Evolutionary conservation across 192 early-diverging fungal genomes (phyloP).

Genomic region (Mortierella claussenii): DNA sequence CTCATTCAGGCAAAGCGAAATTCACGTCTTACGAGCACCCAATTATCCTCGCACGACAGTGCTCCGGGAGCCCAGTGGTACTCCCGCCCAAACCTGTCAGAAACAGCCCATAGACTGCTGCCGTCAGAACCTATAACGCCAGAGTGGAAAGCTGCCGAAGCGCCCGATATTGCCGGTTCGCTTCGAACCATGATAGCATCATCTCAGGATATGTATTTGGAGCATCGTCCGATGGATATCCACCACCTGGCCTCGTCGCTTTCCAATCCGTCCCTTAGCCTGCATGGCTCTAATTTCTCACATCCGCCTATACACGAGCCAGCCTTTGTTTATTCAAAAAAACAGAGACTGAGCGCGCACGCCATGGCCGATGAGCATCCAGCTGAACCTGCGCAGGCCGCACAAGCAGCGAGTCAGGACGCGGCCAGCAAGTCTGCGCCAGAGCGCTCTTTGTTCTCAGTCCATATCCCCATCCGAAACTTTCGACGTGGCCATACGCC

Average conservation of each 20-base stretch:
- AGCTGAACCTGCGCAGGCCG: not conserved
- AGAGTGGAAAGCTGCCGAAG: not conserved
- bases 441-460: not conserved
- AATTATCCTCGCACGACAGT: not conserved
- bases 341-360: not conserved
- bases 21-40: constrained; percentile 3
- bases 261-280: constrained; percentile 19
- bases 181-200: not conserved
- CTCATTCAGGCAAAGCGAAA: constrained; percentile 18
- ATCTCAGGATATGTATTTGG: not conserved
- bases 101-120: constrained; percentile 12
- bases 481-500: constrained; percentile 10
- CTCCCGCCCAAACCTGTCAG: too few species aligned
- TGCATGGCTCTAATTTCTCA: constrained; percentile 29
- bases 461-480: too few species aligned
- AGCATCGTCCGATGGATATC: not conserved
- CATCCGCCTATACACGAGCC: constrained; percentile 20
- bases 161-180: not conserved
- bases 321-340: constrained; percentile 15
- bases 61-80: not conserved
- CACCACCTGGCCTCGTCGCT: constrained; percentile 7
- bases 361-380: constrained; percentile 4
- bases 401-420: not conserved
- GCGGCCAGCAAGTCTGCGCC: not conserved
- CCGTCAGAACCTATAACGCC: constrained; percentile 30